phyloP scores from a whole-genome alignment of 192 early-diverging fungal species.

The Podila verticillata region DNA sequence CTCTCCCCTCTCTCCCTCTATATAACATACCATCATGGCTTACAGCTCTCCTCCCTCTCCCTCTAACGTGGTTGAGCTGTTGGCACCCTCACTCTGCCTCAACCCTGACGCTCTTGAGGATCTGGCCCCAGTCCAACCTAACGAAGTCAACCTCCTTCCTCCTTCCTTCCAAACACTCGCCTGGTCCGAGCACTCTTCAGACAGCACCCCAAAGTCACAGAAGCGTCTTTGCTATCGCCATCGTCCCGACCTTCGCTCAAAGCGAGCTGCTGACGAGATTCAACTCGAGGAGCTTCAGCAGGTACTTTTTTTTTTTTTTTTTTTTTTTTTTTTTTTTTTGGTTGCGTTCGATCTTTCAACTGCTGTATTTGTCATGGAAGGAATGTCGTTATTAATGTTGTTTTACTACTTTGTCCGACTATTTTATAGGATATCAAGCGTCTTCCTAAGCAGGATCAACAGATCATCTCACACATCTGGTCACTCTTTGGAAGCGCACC shows the following conservation, averaged over 20 bases:
- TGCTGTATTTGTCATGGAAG: too few relatives aligned
- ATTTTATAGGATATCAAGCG: slow-evolving; percentile 59
- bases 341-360: not conserved
- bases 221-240: slow-evolving; percentile 60
- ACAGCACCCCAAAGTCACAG: slow-evolving; percentile 1
- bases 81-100: slow-evolving; percentile 37
- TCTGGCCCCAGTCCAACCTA: slow-evolving; percentile 32
- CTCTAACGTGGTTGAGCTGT: not conserved
- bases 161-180: slow-evolving; percentile 20
- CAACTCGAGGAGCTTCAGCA: slow-evolving; percentile 54
- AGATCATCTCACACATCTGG: slow-evolving; percentile 77
- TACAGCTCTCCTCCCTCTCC: not conserved
- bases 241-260: slow-evolving; percentile 56
- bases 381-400: too few relatives aligned
- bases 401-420: not conserved
- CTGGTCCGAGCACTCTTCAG: slow-evolving; percentile 24
- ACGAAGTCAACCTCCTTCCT: slow-evolving; percentile 18
- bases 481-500: slow-evolving; percentile 73
- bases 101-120: slow-evolving; percentile 35
- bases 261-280: slow-evolving; percentile 53
- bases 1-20: not conserved
- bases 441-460: slow-evolving; percentile 64
- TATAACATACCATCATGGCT: not conserved
- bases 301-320: slow-evolving; percentile 42
- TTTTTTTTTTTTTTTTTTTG: too few relatives aligned